phyloP scores from a whole-genome alignment of 495 filamentous ascomycete species.

The Friedmanniomyces endolithicus region DNA sequence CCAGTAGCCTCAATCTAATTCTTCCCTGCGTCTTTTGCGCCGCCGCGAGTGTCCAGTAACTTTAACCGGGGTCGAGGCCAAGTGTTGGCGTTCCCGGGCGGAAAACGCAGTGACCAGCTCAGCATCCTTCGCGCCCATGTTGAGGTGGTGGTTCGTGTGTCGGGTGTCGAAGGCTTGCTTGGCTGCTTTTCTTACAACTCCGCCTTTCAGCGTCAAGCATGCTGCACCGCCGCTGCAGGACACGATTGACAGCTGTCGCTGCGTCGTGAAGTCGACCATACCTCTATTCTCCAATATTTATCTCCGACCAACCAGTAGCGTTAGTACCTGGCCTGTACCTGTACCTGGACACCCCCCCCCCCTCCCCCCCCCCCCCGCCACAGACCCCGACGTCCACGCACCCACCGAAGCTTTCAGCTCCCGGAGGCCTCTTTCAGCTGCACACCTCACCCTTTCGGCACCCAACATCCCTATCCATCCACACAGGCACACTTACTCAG shows the following conservation, averaged over 20 bases:
- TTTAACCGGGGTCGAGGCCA: too few relatives aligned
- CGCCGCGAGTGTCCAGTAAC: background rate
- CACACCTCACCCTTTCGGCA: background rate
- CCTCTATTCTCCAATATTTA: too few relatives aligned
- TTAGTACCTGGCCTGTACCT: background rate
- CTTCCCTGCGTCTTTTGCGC: background rate
- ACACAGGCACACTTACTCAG: background rate
- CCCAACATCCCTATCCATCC: background rate
- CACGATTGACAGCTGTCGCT: background rate
- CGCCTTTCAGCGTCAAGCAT: background rate
- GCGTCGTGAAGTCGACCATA: too few relatives aligned
- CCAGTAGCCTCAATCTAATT: background rate
- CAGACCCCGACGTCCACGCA: background rate
- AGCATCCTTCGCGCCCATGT: background rate
- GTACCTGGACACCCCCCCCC: too few relatives aligned
- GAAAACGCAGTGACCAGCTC: background rate
- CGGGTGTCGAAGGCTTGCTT: background rate
- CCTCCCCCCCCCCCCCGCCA: background rate
- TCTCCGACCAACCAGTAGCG: background rate
- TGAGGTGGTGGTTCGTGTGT: background rate
- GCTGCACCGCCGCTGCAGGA: background rate
- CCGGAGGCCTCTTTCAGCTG: background rate
- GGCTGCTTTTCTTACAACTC: background rate
- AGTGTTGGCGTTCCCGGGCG: background rate
- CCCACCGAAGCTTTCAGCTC: background rate